phyloP scores from a whole-genome alignment of 1,284 basidiomycete species.

The Bjerkandera adusta region DNA sequence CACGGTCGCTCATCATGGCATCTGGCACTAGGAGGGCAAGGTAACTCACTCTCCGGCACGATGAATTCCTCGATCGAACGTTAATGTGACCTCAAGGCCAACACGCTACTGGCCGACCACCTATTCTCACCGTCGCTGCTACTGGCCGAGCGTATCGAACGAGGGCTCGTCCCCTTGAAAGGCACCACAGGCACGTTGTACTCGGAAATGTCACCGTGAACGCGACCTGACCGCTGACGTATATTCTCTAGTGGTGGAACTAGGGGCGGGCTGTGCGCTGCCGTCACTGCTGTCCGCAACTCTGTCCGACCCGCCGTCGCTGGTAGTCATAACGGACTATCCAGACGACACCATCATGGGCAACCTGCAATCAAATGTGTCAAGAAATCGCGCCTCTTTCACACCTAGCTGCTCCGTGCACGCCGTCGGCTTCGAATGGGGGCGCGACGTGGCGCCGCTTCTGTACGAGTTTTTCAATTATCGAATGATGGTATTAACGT shows the following conservation, averaged over 20 bases:
- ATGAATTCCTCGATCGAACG: not conserved
- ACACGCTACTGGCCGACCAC: constrained; percentile 68
- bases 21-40: constrained; percentile 71
- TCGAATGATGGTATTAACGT: not conserved
- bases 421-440: constrained; percentile 63
- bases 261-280: constrained; percentile 64
- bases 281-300: constrained; percentile 60
- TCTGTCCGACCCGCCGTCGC: constrained; percentile 39
- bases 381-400: constrained; percentile 41
- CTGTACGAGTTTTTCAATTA: constrained; percentile 36
- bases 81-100: constrained; percentile 44
- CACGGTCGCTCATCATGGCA: constrained; percentile 10
- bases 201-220: not conserved
- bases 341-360: constrained; percentile 58
- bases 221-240: not conserved
- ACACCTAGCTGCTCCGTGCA: constrained; percentile 39
- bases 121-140: constrained; percentile 68
- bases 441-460: constrained; percentile 41
- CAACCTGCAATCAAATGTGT: constrained; percentile 54
- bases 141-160: constrained; percentile 63
- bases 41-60: constrained; percentile 27
- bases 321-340: constrained; percentile 65
- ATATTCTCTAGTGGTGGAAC: constrained; percentile 51
- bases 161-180: constrained; percentile 40
- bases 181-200: constrained; percentile 37